These are phyloP conservation scores for Scytalidium lignicola DNA, from an alignment of 2,329 filamentous ascomycete species.

Conservation along the genomic window DNA sequence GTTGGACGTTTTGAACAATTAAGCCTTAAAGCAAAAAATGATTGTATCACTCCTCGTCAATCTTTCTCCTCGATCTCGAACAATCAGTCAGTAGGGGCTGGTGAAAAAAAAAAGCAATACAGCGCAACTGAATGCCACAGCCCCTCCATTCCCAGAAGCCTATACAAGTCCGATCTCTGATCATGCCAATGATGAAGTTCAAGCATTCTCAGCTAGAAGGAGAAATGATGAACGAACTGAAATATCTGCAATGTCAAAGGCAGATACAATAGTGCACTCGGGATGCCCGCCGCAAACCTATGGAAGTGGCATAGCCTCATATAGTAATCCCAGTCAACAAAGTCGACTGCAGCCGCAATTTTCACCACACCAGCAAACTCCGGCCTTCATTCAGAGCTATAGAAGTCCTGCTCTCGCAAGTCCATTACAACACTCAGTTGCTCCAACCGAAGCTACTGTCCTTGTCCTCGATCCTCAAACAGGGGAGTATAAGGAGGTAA, in stretches of 20 bases:
- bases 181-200: neutral
- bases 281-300: neutral
- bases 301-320: neutral
- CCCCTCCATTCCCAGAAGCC: neutral
- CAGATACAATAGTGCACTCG: neutral
- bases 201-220: neutral
- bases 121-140: neutral
- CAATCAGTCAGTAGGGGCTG: neutral
- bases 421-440: neutral
- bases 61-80: neutral
- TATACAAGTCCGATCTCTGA: neutral
- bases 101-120: neutral
- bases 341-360: neutral
- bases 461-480: slow-evolving; percentile 6
- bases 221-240: neutral
- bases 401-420: neutral
- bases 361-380: neutral
- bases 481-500: slow-evolving; percentile 5
- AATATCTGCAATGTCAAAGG: neutral
- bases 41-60: neutral
- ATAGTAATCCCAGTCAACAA: neutral
- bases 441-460: slow-evolving; percentile 5
- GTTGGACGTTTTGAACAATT: neutral
- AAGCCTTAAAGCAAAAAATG: neutral
- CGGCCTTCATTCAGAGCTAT: neutral